Evolutionary conservation across 805 yeast genomes (phyloP), one percentile per base, ranked within the genome.

Genomic region (Pichia ethanolica): DNA sequence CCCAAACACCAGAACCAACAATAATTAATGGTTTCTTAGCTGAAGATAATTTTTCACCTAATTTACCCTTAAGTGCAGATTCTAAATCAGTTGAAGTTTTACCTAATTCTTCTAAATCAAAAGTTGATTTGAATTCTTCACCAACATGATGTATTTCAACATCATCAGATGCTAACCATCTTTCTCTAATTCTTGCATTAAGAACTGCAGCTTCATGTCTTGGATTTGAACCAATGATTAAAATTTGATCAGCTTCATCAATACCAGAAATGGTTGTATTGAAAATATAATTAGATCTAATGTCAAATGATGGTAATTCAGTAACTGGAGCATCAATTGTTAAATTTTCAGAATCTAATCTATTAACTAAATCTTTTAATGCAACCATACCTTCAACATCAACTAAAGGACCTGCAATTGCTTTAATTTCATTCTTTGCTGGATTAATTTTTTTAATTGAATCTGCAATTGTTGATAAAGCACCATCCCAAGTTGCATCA

Each of bases 191-290:
- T 69, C 95, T 79, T 39, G 91, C 79, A 67, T 87, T 87, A 60
- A 87, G 74, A 14, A 88, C 95, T 40, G 95, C 89, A 51, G 95
- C 96, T 71, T 87, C 96, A 63, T 78, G 89, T 64, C 96, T 78
- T 51, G 95, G 95, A 72, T 87, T 87, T 42, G 96, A 81, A 54
- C 96, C 96, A 50, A 87, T 78, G 52, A 87, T 74, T 61, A 87
- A 73, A 53, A 87, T 82, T 58, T 79, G 87, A 63, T 88, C 96
- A 47, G 95, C 89, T 51, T 81, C 83, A 66, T 86, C 93, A 55
- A 87, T 76, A 42, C 93, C 93, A 48, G 78, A 81, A 54, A 87
- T 81, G 39, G 86, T 74, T 12, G 95, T 78, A 76, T 86, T 87
- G 77, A 87, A 87, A 46, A 82, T 71, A 67, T 85, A 87, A 71